Base-by-base conservation (phyloP, 495 filamentous ascomycete species). In the Chaetomium fimeti region DNA sequence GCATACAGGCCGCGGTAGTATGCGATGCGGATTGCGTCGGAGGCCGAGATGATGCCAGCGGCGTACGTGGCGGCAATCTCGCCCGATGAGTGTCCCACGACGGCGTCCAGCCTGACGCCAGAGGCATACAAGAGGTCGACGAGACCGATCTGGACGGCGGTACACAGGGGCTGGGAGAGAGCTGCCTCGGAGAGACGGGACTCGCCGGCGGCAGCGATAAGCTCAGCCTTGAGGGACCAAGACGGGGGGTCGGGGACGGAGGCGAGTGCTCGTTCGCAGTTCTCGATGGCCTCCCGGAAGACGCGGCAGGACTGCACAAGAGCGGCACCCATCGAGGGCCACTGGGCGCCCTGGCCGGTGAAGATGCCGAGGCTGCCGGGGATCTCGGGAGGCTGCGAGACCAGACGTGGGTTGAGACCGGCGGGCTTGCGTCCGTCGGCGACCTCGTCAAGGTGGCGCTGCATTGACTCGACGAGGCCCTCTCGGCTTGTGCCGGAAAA, bases 61-160 rank as follows among this genome's bases (percentile, higher is more conserved):
- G 77, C 77, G 48, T 80, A 82, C 0, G 81, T 79, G 0, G 79
- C 81, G 0, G 57, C 81, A 60, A 88, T 87, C 67, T 89, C 87
- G 16, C 87, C 86, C 38, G 78, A 82, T 0, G 84, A 87, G 65
- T 88, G 85, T 25, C 87, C 86, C 1, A 87, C 76, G 0, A 87
- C 82, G 8, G 78, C 77, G 0, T 65, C 43, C 0, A 81, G 77
- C 1, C 51, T 36, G 16, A 88, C 68, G 2, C 76, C 79, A 42
- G 77, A 76, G 1, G 54, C 69, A 0, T 48, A 36, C 0, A 88
- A 68, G 1, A 87, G 59, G 6, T 83, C 75, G 0, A 84, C 79
- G 5, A 87, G 64, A 0, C 77, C 43, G n/a, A 85, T 69, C 55
- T 84, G 80, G 0, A 84, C 29, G 0, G 81, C 79, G 0, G 81